Conservation (phyloP, 345 rosid genomes). For the Citrus maxima region DNA sequence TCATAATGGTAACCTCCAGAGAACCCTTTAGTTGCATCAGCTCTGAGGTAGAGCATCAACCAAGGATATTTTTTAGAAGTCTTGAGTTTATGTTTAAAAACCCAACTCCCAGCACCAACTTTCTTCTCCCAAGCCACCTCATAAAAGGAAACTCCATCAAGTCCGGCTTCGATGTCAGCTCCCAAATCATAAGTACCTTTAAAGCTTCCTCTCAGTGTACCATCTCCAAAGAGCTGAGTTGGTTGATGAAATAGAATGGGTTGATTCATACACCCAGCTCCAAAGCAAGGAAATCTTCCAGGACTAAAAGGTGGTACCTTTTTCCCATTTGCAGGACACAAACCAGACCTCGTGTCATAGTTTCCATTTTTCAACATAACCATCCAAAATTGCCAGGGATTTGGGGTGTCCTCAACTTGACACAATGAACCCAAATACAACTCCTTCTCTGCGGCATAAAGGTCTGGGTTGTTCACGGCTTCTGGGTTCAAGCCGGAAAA, state of each 20-base stretch:
- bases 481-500: constrained; percentile 35
- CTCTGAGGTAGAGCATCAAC: constrained; percentile 88
- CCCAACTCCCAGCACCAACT: constrained; percentile 68
- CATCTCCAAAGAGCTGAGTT: constrained; percentile 44
- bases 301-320: constrained; percentile 44
- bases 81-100: constrained; percentile 61
- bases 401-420: constrained; percentile 52
- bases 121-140: constrained; percentile 74
- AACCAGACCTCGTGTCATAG: constrained; percentile 55
- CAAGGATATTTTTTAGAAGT: constrained; percentile 77
- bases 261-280: constrained; percentile 82
- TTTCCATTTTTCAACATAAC: constrained; percentile 91
- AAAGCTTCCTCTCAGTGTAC: constrained; percentile 72
- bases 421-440: constrained; percentile 65
- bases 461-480: constrained; percentile 39
- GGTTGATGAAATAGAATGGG: constrained; percentile 54
- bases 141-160: constrained; percentile 43
- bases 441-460: constrained; percentile 74
- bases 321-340: constrained; percentile 70
- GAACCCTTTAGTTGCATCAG: constrained; percentile 73
- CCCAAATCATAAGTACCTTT: constrained; percentile 71
- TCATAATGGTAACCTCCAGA: constrained; percentile 78
- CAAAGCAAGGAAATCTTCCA: constrained; percentile 68
- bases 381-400: constrained; percentile 92
- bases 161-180: constrained; percentile 16